These are phyloP conservation scores for Micractinium sp. DNA, from an alignment of 139 green algal genomes.

Conservation along the genomic window DNA sequence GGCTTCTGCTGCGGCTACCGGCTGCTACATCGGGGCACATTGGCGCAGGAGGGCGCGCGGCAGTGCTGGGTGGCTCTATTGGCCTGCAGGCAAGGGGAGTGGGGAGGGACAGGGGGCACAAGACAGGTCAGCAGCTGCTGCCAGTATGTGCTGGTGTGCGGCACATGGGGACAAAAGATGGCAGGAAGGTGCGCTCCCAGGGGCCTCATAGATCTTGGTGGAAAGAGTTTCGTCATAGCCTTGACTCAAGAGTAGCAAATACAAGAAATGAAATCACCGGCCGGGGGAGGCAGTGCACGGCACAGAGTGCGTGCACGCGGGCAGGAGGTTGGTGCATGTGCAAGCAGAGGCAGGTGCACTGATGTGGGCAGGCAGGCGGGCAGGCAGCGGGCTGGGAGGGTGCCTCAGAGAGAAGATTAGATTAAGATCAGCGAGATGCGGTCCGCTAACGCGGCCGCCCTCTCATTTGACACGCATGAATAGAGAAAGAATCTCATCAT, in stretches of 20 bases:
- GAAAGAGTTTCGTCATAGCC: neutral
- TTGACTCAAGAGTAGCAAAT: constrained; percentile 58
- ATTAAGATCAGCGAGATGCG: constrained; percentile 10
- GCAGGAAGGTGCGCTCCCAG: too few species aligned
- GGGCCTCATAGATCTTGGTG: constrained; percentile 56
- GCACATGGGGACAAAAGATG: too few species aligned
- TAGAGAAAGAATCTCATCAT: constrained; percentile 53
- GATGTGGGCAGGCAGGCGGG: neutral
- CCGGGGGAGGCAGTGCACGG: neutral
- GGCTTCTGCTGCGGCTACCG: too few species aligned
- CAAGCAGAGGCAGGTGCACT: neutral
- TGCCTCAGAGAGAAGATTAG: constrained; percentile 61
- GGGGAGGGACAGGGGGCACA: too few species aligned
- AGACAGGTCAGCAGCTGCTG: too few species aligned
- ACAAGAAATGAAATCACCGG: constrained; percentile 24
- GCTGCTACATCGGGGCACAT: too few species aligned
- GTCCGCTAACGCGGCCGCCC: neutral
- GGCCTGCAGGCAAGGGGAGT: too few species aligned
- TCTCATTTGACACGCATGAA: constrained; percentile 65
- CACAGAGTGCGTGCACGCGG: too few species aligned
- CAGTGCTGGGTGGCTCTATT: too few species aligned
- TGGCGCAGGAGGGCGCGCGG: too few species aligned
- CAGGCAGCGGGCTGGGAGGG: neutral
- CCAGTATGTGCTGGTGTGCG: too few species aligned
- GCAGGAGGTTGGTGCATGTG: too few species aligned